Evolutionary conservation across 148 eudicot genomes (phyloP), one percentile per base, ranked within the genome.

Genomic region (Rhododendron henanense): DNA sequence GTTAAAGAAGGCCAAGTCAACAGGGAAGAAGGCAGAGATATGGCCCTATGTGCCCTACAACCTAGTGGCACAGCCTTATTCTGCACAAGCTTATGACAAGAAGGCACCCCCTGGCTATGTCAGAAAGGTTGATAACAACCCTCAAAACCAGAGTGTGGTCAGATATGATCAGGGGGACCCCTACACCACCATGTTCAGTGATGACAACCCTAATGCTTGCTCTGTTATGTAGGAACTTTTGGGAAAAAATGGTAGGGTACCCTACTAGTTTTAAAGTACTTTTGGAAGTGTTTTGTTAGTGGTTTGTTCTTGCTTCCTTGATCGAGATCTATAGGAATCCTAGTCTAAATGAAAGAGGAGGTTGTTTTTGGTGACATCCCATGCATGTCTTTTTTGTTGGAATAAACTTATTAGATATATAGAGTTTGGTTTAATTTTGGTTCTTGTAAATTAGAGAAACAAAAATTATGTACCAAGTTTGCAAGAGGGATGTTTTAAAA

Each of bases 31-130:
- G 92, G 93, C 93, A 0, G 96, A 94, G 91, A 86, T 96, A n/a
- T 96, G 98, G 98, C 98, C 98, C 0, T 96, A 96, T 84, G 95
- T 96, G 47, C 96, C 98, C 4, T 96, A 96, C 88, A 93, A 93
- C 88, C 82, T 93, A 41, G 98, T 96, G 84, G 87, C 98, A 65
- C 94, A 94, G 84, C 98, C 98, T 6, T 94, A 93, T 59, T 88
- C 94, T 28, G 79, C 90, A 3, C 88, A 81, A 53, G 80, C 92
- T 80, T 96, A 96, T 84, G 98, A 96, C 88, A 96, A 93, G 92
- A 96, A 92, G 86, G 98, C 98, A 55, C 98, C 98, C 44, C 90
- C 98, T 28, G 98, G 98, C 7, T 91, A 88, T 89, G 98, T 96
- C 59, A 92, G 94, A 83, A 93, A 79, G 71, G 95, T 91, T 16